Base-by-base conservation (phyloP, 345 rosid species). In the Melastoma malabathricum region DNA sequence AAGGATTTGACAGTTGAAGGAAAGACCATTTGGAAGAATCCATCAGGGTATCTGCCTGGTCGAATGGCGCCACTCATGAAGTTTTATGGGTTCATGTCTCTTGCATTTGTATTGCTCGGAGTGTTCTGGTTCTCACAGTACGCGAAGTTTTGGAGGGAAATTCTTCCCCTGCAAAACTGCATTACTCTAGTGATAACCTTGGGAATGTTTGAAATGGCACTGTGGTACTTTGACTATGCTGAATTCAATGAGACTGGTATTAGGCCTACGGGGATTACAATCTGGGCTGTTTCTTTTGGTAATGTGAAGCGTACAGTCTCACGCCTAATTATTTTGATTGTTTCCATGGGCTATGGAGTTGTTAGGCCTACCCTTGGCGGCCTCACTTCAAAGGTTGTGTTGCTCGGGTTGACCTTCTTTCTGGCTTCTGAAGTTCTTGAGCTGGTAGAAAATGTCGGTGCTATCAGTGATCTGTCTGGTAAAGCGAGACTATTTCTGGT, bases 331-430 rank as follows among this genome's bases (percentile, higher is more conserved):
- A 85, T 93, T 52, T 52, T 88, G 27, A 93, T 76, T 79, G 97
- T 93, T 60, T 75, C 92, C 3, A 88, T 88, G 97, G 99, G 97
- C 1, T 93, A 81, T 18, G 99, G 99, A 44, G 99, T 93, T 62
- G 97, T 84, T 67, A 84, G 99, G 56, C 97, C 99, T 59, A 83
- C 97, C 22, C 63, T 88, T 10, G 97, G 99, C 27, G 99, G 99
- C 13, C 68, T 92, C 39, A 79, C 94, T 10, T 88, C 89, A 31
- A 92, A 92, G 73, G 90, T 92, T 52, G 51, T 77, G 39, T 70
- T 92, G 95, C 95, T 92, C 51, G 99, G 97, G 8, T 70, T 59
- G 23, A 88, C 95, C 27, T 92, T 88, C 74, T 88, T 88, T 59
- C 38, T 68, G 66, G 96, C 97, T 19, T 92, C 97, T 43, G 97